phyloP scores from a whole-genome alignment of 192 early-diverging fungal species.

The Neocallimastix lanati region DNA sequence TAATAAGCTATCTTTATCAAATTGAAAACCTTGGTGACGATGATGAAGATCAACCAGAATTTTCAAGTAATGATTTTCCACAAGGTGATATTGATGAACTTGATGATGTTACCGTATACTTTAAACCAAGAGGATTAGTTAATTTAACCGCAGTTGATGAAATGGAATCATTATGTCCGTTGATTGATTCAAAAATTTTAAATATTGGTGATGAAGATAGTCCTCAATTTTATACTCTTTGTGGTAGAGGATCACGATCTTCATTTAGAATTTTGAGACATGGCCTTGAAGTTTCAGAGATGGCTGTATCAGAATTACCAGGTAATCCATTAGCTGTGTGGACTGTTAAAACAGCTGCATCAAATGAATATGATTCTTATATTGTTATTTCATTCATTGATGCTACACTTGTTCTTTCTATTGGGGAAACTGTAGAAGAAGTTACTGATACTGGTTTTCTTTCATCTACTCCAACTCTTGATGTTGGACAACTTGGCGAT shows the following conservation, averaged over 20 bases:
- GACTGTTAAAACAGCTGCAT: constrained; percentile 28
- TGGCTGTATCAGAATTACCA: constrained; percentile 82
- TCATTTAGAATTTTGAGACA: constrained; percentile 78
- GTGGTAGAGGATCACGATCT: constrained; percentile 61
- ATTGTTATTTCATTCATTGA: constrained; percentile 87
- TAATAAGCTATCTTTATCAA: constrained; percentile 61
- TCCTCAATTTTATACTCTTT: constrained; percentile 82
- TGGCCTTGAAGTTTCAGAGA: constrained; percentile 78
- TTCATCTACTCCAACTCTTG: constrained; percentile 62
- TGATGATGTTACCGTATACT: constrained; percentile 22
- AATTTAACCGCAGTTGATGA: constrained; percentile 87
- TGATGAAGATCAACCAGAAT: constrained; percentile 60
- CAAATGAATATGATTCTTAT: constrained; percentile 52
- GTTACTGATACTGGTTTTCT: constrained; percentile 80
- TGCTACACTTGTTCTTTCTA: constrained; percentile 77
- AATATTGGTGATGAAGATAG: constrained; percentile 81
- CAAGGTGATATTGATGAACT: constrained; percentile 16
- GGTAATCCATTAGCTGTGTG: constrained; percentile 86
- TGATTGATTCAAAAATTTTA: constrained; percentile 67
- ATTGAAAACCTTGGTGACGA: constrained; percentile 89
- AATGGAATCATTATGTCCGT: constrained; percentile 58
- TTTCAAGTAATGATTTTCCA: constrained; percentile 47
- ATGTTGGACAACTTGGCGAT: constrained; percentile 64
- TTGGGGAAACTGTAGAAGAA: constrained; percentile 85
- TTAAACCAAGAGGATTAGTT: constrained; percentile 55